Evolutionary conservation across 306 rosid species (phyloP).

Genomic region (Clitoria ternatea): DNA sequence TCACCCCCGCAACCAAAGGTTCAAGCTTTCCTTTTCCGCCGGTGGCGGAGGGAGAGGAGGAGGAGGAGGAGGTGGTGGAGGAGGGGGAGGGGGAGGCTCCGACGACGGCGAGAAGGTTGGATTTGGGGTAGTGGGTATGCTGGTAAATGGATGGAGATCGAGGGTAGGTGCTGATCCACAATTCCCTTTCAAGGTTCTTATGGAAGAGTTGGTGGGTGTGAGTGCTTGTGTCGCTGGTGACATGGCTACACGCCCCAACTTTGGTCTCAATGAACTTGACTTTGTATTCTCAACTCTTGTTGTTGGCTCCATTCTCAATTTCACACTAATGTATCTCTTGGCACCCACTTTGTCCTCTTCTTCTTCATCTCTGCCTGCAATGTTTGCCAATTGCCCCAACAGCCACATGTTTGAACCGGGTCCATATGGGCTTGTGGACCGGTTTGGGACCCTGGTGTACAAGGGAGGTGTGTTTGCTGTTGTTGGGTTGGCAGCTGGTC

Average conservation of each 20-base stretch:
- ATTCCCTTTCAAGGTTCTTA: conserved; percentile 85
- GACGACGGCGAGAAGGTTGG: background rate
- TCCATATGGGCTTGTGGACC: conserved; percentile 33
- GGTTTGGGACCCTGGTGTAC: conserved; percentile 64
- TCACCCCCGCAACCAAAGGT: conserved; percentile 7
- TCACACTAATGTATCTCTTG: conserved; percentile 79
- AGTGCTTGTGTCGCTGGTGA: conserved; percentile 75
- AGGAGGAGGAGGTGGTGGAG: conserved; percentile 2
- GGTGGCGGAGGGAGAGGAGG: conserved; percentile 43
- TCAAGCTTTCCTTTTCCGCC: conserved; percentile 38
- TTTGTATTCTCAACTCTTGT: conserved; percentile 94
- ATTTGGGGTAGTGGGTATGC: conserved; percentile 52
- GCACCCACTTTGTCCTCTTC: conserved; percentile 65
- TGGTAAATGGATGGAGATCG: conserved; percentile 76
- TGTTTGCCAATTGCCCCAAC: conserved; percentile 60
- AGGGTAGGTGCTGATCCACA: conserved; percentile 89
- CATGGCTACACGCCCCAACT: conserved; percentile 92
- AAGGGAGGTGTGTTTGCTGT: conserved; percentile 63
- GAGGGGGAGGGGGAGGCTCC: background rate
- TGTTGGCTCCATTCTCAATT: conserved; percentile 81
- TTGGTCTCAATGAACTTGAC: conserved; percentile 86
- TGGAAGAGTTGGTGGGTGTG: conserved; percentile 90
- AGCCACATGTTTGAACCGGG: conserved; percentile 96
- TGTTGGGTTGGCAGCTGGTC: conserved; percentile 74
- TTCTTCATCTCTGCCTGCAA: conserved; percentile 39